These are phyloP conservation scores for Trametes polyzona DNA, from an alignment of 1,284 basidiomycete species.

Conservation along the genomic window DNA sequence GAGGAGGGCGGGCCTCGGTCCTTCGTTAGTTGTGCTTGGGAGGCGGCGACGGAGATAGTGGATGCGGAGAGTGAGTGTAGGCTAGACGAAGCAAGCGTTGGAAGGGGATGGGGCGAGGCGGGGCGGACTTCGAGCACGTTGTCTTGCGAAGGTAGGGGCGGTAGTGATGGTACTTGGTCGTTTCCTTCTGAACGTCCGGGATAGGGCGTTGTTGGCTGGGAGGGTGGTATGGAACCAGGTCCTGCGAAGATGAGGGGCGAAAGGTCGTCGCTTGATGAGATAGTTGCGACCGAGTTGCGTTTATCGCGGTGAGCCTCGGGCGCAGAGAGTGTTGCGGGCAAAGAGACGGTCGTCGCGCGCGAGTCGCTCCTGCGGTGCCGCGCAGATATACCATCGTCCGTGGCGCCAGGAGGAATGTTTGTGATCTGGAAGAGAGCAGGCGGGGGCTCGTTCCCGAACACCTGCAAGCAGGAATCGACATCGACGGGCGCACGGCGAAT, in stretches of 20 bases:
- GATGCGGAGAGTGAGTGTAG: constrained; percentile 20
- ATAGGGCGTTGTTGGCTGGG: constrained; percentile 3
- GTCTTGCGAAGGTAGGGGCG: constrained; percentile 8
- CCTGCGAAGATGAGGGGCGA: constrained; percentile 26
- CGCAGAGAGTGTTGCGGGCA: constrained; percentile 28
- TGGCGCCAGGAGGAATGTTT: constrained; percentile 21
- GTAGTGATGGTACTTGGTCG: not conserved
- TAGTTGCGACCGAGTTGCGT: constrained; percentile 24
- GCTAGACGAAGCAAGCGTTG: constrained; percentile 17
- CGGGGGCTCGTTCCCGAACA: constrained; percentile 52
- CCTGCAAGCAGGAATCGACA: constrained; percentile 31
- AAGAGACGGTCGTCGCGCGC: constrained; percentile 34
- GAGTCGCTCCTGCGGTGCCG: constrained; percentile 30
- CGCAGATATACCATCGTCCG: constrained; percentile 23
- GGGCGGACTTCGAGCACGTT: constrained; percentile 5
- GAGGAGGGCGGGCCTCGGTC: constrained; percentile 15
- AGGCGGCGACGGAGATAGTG: constrained; percentile 15
- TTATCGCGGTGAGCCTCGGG: constrained; percentile 8
- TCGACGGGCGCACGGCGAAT: not conserved
- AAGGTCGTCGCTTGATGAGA: constrained; percentile 20
- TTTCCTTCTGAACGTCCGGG: not conserved
- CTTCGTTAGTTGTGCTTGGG: constrained; percentile 7
- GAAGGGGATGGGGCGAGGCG: constrained; percentile 3
- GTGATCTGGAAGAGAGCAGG: constrained; percentile 39
- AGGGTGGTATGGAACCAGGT: constrained; percentile 3